A percentile compares a stretch with the other conserved stretches of the same genome.
phyloP scores from a whole-genome alignment of 1,139 yeast genomes.

The Blastobotrys apis region DNA sequence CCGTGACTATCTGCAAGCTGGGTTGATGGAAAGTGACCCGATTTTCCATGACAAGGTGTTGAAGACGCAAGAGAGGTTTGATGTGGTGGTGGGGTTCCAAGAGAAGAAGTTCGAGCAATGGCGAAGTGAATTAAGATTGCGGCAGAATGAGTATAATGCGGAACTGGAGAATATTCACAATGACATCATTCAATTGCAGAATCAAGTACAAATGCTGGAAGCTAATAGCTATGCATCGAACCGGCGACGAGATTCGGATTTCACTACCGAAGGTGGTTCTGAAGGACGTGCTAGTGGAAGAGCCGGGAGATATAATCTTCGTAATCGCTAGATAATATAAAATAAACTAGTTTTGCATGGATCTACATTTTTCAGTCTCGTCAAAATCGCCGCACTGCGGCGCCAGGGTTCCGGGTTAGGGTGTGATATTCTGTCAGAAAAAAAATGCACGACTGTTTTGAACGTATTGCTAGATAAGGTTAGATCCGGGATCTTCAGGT shows the following conservation, averaged over 20 bases:
- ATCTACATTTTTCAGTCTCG: not conserved
- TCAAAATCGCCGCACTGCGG: not conserved
- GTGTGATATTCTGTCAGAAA: too few species aligned
- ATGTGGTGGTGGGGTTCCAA: conserved; percentile 48
- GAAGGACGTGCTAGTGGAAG: too few species aligned
- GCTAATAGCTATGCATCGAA: not conserved
- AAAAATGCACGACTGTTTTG: too few species aligned
- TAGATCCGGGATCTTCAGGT: too few species aligned
- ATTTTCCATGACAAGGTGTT: conserved; percentile 45
- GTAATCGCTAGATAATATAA: not conserved
- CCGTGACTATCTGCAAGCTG: conserved; percentile 39
- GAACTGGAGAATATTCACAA: conserved; percentile 50
- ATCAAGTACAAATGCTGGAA: not conserved
- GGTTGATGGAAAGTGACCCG: conserved; percentile 44
- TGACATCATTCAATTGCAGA: conserved; percentile 4
- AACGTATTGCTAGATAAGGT: too few species aligned
- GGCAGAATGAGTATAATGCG: conserved; percentile 52
- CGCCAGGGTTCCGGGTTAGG: too few species aligned
- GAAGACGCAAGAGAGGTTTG: conserved; percentile 45
- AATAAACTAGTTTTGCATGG: not conserved
- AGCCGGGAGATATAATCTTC: too few species aligned
- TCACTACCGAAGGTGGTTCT: not conserved
- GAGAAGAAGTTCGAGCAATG: conserved; percentile 63
- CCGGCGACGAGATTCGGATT: not conserved
- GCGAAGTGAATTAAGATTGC: conserved; percentile 53